Evolutionary conservation across 495 filamentous ascomycete species (phyloP).

Genomic region (Schizothecium vesticola): DNA sequence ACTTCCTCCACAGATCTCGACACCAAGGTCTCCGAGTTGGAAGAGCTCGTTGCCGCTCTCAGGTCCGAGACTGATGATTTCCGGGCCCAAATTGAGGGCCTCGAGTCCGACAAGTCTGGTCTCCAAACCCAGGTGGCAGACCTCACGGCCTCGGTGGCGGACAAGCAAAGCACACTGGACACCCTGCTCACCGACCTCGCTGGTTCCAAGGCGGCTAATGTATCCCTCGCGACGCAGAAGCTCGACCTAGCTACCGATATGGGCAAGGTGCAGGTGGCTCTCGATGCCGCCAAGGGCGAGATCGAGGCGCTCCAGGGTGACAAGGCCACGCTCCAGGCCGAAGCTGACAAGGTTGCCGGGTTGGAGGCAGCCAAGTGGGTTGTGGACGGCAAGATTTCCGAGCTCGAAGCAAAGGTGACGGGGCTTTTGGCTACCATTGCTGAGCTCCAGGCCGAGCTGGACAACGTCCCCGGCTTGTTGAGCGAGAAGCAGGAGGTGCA

Average conservation of each 20-base stretch:
- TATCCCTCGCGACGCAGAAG: constrained; percentile 29
- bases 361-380: constrained; percentile 15
- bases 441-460: constrained; percentile 24
- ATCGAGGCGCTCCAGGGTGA: constrained; percentile 25
- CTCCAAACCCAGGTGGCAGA: constrained; percentile 30
- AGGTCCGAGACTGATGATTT: constrained; percentile 18
- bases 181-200: constrained; percentile 28
- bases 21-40: constrained; percentile 17
- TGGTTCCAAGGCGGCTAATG: constrained; percentile 28
- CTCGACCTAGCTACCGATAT: constrained; percentile 24
- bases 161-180: constrained; percentile 20
- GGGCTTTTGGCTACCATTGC: constrained; percentile 19
- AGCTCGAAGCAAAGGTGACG: constrained; percentile 25
- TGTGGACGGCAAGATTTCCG: constrained; percentile 25
- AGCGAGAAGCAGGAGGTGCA: constrained; percentile 24
- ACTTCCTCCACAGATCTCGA: constrained; percentile 15
- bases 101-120: constrained; percentile 32
- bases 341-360: constrained; percentile 23
- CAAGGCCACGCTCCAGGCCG: constrained; percentile 28
- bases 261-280: constrained; percentile 11
- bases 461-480: constrained; percentile 21
- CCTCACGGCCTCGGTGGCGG: constrained; percentile 15
- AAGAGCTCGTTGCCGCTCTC: constrained; percentile 19
- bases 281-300: constrained; percentile 23
- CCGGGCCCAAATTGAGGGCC: constrained; percentile 26